A percentile compares a stretch with the other conserved stretches of the same genome.
Conservation (phyloP, 805 yeast genomes). For the Kodamaea restingae region DNA sequence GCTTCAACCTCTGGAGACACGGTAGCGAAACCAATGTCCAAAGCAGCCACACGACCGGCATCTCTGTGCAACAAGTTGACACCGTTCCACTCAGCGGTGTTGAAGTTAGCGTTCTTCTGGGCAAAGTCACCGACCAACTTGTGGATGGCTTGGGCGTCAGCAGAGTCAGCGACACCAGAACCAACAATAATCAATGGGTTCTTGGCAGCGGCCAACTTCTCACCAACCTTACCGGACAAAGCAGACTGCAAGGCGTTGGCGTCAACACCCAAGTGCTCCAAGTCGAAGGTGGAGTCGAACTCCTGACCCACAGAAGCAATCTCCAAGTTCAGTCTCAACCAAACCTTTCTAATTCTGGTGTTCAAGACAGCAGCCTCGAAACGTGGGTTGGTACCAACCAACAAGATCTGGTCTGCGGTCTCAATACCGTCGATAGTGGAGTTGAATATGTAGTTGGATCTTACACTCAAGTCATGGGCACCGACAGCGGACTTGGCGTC, state of each 20-base stretch:
- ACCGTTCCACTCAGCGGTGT: conserved; percentile 77
- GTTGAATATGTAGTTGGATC: conserved; percentile 78
- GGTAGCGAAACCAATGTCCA: conserved; percentile 74
- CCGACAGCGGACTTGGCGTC: conserved; percentile 58
- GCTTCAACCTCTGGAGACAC: conserved; percentile 43
- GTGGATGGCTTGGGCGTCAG: conserved; percentile 60
- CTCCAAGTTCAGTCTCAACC: conserved; percentile 67
- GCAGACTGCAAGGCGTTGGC: conserved; percentile 56
- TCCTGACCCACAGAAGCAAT: conserved; percentile 70
- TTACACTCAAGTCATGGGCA: conserved; percentile 66
- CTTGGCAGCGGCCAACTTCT: conserved; percentile 60
- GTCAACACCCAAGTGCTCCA: conserved; percentile 59
- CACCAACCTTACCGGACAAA: conserved; percentile 63
- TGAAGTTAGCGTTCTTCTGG: conserved; percentile 50
- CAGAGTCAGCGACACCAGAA: conserved; percentile 67
- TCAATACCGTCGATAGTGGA: conserved; percentile 75
- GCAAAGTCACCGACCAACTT: conserved; percentile 60
- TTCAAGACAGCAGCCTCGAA: conserved; percentile 87
- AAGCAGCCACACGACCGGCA: conserved; percentile 84
- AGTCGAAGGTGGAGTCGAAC: conserved; percentile 72
- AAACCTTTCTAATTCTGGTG: conserved; percentile 75
- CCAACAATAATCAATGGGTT: conserved; percentile 79
- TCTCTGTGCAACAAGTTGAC: conserved; percentile 75
- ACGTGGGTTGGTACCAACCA: conserved; percentile 85
- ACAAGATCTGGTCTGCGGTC: conserved; percentile 74